Evolutionary conservation across 2,329 filamentous ascomycete genomes (phyloP).

Genomic region (Ophiostoma sp.): DNA sequence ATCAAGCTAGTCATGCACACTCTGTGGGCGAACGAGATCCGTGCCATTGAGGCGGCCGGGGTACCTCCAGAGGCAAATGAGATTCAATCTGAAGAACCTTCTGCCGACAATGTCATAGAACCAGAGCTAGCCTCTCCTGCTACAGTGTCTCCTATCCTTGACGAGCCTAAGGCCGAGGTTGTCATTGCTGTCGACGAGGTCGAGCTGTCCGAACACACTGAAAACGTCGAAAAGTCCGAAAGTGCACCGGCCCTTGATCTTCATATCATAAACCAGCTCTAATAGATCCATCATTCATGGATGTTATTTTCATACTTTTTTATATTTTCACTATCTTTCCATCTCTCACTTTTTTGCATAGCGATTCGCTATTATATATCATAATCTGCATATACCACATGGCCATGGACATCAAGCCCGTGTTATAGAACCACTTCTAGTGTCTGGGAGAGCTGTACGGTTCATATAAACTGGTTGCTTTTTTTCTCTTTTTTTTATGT

Average conservation of each 20-base stretch:
- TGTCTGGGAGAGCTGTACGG: slow-evolving; percentile 11
- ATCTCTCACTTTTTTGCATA: neutral
- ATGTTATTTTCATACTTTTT: neutral
- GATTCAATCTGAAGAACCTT: neutral
- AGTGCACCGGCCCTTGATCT: neutral
- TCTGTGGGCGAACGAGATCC: slow-evolving; percentile 23
- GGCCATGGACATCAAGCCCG: neutral
- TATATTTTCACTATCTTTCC: slow-evolving; percentile 5
- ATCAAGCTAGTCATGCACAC: slow-evolving; percentile 46
- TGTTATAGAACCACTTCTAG: neutral
- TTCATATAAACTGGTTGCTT: neutral
- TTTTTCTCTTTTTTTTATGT: neutral
- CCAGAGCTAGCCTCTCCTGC: neutral
- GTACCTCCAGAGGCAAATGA: neutral
- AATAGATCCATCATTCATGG: neutral
- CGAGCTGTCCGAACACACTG: neutral
- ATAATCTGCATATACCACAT: slow-evolving; percentile 19
- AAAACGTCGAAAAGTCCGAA: neutral
- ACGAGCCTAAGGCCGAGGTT: neutral
- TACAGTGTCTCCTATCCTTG: neutral
- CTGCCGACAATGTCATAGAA: neutral
- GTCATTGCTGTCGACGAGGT: neutral
- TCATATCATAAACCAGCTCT: slow-evolving; percentile 1
- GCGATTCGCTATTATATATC: neutral
- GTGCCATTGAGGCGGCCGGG: neutral